Evolutionary conservation across 495 filamentous ascomycete genomes (phyloP).

Genomic region (Friedmanniomyces simplex): DNA sequence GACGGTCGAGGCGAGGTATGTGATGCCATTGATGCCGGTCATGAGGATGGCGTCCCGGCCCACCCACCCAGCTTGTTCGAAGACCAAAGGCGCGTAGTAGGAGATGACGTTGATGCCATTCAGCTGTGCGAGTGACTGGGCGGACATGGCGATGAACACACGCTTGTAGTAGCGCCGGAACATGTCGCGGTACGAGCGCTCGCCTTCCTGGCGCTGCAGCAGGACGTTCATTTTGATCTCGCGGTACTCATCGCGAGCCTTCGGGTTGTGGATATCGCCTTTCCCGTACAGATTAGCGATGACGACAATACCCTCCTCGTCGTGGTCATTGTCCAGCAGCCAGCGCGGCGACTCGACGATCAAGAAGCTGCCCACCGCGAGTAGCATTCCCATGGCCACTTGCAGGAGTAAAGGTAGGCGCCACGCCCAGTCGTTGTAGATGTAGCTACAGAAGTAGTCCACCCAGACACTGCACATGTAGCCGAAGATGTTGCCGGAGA

Average conservation of each 20-base stretch:
- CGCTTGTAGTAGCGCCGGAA: slow-evolving; percentile 84
- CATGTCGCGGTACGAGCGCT: slow-evolving; percentile 87
- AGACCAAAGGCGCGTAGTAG: slow-evolving; percentile 94
- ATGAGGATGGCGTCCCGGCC: slow-evolving; percentile 88
- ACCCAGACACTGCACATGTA: slow-evolving; percentile 98
- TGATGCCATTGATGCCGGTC: slow-evolving; percentile 93
- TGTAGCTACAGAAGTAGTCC: slow-evolving; percentile 92
- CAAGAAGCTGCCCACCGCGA: slow-evolving; percentile 75
- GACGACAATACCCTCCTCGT: slow-evolving; percentile 95
- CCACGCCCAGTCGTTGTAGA: slow-evolving; percentile 78
- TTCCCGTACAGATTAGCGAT: slow-evolving; percentile 96
- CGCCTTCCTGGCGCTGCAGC: slow-evolving; percentile 84
- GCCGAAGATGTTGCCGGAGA: slow-evolving; percentile 90
- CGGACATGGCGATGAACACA: slow-evolving; percentile 98
- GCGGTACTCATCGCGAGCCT: slow-evolving; percentile 86
- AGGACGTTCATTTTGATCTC: slow-evolving; percentile 98
- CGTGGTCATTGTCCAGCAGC: slow-evolving; percentile 94
- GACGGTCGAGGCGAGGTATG: slow-evolving; percentile 80
- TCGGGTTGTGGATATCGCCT: slow-evolving; percentile 84
- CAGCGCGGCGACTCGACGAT: slow-evolving; percentile 96
- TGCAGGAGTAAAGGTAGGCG: slow-evolving; percentile 85
- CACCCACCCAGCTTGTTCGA: slow-evolving; percentile 88
- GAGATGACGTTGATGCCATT: slow-evolving; percentile 99
- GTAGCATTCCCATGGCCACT: slow-evolving; percentile 79
- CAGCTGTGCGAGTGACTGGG: slow-evolving; percentile 86